A percentile compares a stretch with the other conserved stretches of the same genome.
Evolutionary conservation across 129 eudicot species (phyloP).

Genomic region (Rutidosis leptorrhynchoides): DNA sequence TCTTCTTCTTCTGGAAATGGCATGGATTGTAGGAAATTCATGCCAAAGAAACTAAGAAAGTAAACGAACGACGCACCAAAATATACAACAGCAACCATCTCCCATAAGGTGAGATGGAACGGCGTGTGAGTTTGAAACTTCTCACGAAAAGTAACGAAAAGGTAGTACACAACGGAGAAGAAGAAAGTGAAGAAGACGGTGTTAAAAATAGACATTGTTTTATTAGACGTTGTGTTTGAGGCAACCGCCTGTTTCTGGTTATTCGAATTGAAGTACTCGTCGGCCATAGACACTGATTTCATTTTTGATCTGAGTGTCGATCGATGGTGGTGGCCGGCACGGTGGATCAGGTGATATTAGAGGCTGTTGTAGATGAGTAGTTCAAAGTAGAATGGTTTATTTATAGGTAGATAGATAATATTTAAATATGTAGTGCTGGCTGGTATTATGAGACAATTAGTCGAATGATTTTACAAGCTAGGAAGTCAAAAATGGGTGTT

Average conservation of each 20-base stretch:
- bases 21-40: background rate
- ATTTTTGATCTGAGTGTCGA: background rate
- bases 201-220: background rate
- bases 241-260: background rate
- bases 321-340: background rate
- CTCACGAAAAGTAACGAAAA: background rate
- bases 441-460: background rate
- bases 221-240: background rate
- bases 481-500: background rate
- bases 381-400: background rate
- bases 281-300: background rate
- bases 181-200: background rate
- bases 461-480: background rate
- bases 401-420: too few species aligned
- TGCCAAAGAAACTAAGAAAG: slow-evolving; percentile 1
- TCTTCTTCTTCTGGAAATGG: background rate
- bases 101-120: background rate
- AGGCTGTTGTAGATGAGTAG: background rate
- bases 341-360: background rate
- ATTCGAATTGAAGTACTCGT: background rate
- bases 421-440: background rate
- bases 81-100: background rate
- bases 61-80: background rate
- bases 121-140: background rate
- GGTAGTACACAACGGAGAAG: background rate